A percentile compares a stretch with the other conserved stretches of the same genome.
Conservation (phyloP, 2,329 filamentous ascomycete genomes). For the Ceratocystis cacaofunesta region DNA sequence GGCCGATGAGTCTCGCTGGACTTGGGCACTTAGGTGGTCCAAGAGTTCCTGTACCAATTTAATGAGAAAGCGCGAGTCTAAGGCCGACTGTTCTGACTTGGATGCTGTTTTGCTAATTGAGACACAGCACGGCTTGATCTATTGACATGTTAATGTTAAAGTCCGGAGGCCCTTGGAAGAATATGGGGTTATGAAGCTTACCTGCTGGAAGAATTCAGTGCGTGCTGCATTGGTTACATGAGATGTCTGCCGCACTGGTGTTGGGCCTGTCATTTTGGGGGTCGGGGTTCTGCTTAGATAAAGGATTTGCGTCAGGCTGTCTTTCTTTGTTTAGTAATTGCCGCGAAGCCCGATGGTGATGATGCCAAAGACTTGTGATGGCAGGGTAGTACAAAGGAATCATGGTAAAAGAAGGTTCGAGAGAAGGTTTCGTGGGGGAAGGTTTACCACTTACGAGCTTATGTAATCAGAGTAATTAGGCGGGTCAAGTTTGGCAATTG, state of each 20-base stretch:
- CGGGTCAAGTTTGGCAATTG: background rate
- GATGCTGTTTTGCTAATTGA: conserved; percentile 44
- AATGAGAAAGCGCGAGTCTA: conserved; percentile 31
- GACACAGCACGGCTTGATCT: conserved; percentile 51
- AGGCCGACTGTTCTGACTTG: conserved; percentile 30
- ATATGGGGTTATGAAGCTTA: conserved; percentile 14
- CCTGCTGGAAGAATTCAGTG: conserved; percentile 28
- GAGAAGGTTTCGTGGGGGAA: background rate
- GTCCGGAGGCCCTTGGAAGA: background rate
- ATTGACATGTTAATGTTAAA: conserved; percentile 4
- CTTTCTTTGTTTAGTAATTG: background rate
- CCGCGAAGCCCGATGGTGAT: background rate
- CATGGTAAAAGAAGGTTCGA: background rate
- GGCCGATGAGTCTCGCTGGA: conserved; percentile 30
- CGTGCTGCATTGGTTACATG: conserved; percentile 18
- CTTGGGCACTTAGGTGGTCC: conserved; percentile 31
- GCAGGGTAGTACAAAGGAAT: background rate
- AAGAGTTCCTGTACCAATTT: conserved; percentile 33
- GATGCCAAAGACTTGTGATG: background rate
- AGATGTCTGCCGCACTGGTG: background rate
- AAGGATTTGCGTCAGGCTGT: background rate
- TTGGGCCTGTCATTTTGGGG: background rate
- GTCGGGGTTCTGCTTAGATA: background rate
- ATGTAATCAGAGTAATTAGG: background rate
- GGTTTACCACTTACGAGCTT: background rate